Percentiles rank a stretch among this genome's conserved stretches.
Evolutionary conservation across 305 asterid species (phyloP).

Genomic region (Withania somnifera): DNA sequence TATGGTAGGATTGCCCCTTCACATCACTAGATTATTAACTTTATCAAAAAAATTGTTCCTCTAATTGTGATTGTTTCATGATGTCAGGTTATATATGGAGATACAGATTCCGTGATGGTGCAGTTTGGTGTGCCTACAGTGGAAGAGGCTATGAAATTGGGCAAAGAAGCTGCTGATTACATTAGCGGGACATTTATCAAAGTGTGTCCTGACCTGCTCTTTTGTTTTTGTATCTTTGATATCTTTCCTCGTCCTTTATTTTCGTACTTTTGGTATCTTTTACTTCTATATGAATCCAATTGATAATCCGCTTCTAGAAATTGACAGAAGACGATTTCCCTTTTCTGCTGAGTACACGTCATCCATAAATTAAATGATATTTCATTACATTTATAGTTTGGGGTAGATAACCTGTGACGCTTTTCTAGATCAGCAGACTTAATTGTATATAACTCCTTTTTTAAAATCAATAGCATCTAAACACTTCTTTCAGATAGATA

Average conservation of each 20-base stretch:
- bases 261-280: neutral
- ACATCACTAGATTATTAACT: neutral
- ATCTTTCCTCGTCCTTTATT: neutral
- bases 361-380: neutral
- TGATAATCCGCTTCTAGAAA: neutral
- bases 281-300: neutral
- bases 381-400: neutral
- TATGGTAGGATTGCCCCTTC: too few species aligned
- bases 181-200: constrained; percentile 82
- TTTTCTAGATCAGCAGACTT: neutral
- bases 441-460: neutral
- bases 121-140: constrained; percentile 90
- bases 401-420: neutral
- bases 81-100: constrained; percentile 94
- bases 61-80: neutral
- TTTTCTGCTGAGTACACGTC: neutral
- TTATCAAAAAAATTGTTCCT: neutral
- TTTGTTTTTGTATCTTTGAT: constrained; percentile 4
- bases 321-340: neutral
- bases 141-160: constrained; percentile 89
- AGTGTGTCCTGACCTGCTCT: constrained; percentile 31
- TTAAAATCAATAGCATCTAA: neutral
- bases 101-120: constrained; percentile 99
- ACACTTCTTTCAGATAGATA: neutral
- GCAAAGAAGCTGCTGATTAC: constrained; percentile 94